Evolutionary conservation across 1,284 basidiomycete species (phyloP).

Genomic region (Anthracocystis walkeri): DNA sequence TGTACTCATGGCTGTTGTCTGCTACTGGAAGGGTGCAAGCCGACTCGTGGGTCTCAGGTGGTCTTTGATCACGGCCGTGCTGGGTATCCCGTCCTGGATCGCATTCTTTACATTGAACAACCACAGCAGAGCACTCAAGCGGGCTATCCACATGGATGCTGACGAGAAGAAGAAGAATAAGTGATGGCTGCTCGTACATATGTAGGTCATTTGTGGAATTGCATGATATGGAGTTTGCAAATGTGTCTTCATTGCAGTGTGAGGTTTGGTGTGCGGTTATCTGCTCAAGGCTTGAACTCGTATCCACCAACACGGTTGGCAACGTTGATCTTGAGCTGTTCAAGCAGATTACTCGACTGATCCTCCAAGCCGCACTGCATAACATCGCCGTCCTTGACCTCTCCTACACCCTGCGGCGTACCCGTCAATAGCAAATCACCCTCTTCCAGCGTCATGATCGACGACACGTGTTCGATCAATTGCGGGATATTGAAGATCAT

Average conservation of each 20-base stretch:
- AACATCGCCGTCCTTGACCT: slow-evolving; percentile 80
- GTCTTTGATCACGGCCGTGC: slow-evolving; percentile 28
- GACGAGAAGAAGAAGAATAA: slow-evolving; percentile 40
- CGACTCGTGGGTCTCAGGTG: slow-evolving; percentile 32
- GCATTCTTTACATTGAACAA: slow-evolving; percentile 54
- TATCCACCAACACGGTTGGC: slow-evolving; percentile 79
- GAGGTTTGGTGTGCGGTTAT: neutral
- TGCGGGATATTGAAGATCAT: slow-evolving; percentile 94
- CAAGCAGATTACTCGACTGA: slow-evolving; percentile 75
- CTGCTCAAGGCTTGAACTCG: slow-evolving; percentile 71
- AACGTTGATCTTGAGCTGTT: slow-evolving; percentile 77
- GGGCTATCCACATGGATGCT: slow-evolving; percentile 24
- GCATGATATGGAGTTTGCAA: neutral
- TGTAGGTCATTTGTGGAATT: neutral
- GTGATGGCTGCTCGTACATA: neutral
- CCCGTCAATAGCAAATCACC: slow-evolving; percentile 71
- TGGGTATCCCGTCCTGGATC: slow-evolving; percentile 56
- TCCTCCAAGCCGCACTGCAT: slow-evolving; percentile 82
- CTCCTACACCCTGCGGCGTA: slow-evolving; percentile 85
- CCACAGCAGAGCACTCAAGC: slow-evolving; percentile 22
- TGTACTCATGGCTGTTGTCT: slow-evolving; percentile 31
- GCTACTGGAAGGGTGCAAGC: slow-evolving; percentile 41
- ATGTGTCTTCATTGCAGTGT: too few relatives aligned
- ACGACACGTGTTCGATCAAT: slow-evolving; percentile 90
- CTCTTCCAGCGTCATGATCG: slow-evolving; percentile 94